These are phyloP conservation scores for Cystobasidium onofrii DNA, from an alignment of 768 basidiomycete species.

Conservation along the genomic window DNA sequence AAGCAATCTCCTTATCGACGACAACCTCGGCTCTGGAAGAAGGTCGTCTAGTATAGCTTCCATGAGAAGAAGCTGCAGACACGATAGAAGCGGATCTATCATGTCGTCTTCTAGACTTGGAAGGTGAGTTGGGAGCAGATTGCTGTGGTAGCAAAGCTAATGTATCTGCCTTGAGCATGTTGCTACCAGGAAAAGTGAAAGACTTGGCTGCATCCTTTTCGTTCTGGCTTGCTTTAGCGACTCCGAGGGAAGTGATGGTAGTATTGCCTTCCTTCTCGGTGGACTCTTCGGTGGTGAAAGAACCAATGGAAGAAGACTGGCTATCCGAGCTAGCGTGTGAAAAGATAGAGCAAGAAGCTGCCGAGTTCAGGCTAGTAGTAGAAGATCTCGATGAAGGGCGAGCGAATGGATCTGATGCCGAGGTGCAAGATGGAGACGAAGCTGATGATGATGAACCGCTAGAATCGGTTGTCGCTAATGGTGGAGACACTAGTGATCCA, in stretches of 20 bases:
- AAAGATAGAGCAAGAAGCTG: constrained; percentile 23
- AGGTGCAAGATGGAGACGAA: neutral
- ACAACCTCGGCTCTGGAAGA: neutral
- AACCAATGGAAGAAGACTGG: constrained; percentile 19
- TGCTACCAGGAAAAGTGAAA: constrained; percentile 16
- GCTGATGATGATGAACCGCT: neutral
- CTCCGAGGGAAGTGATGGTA: neutral
- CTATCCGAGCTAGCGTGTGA: constrained; percentile 14
- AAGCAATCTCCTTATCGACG: neutral
- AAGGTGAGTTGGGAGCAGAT: constrained; percentile 15
- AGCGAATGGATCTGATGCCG: constrained; percentile 25
- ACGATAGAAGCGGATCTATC: neutral
- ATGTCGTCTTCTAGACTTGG: neutral
- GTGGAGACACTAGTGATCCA: neutral
- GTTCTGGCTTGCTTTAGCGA: constrained; percentile 1
- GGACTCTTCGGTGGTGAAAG: constrained; percentile 14
- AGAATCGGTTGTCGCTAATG: neutral
- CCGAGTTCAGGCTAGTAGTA: neutral
- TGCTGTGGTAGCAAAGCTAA: neutral
- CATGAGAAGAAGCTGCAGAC: neutral
- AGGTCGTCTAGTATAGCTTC: neutral
- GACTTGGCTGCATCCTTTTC: constrained; percentile 8
- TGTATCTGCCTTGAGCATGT: neutral
- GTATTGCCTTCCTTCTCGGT: neutral
- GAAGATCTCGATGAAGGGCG: constrained; percentile 17